Evolutionary conservation across 1,139 yeast genomes (phyloP).

Genomic region (Saccharomyces uvarum): DNA sequence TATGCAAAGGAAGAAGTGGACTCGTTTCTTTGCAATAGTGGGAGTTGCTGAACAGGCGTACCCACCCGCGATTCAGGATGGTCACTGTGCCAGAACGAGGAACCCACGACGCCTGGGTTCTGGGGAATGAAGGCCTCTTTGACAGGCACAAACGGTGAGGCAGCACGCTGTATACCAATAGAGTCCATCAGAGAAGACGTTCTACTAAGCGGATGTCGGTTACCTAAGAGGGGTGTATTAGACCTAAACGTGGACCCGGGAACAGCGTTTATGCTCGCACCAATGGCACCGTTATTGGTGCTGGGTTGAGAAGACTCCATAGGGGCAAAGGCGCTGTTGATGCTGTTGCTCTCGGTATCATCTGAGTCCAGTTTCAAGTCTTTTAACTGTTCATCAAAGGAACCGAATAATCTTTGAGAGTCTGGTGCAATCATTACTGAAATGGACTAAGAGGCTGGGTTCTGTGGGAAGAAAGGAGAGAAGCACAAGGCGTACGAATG

Average conservation of each 20-base stretch:
- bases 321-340: neutral
- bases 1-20: neutral
- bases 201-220: constrained; percentile 13
- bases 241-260: constrained; percentile 3
- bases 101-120: neutral
- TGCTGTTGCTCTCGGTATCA: neutral
- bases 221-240: constrained; percentile 1
- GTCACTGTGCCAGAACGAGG: neutral
- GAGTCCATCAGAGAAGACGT: constrained; percentile 24
- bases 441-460: neutral
- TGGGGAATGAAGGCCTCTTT: neutral
- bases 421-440: neutral
- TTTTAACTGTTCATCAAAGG: neutral
- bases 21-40: neutral
- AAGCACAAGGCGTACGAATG: neutral
- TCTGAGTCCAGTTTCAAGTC: neutral
- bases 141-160: constrained; percentile 1
- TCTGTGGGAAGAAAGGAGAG: neutral
- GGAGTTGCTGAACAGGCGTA: neutral
- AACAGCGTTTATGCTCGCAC: constrained; percentile 2
- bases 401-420: neutral
- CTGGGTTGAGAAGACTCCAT: neutral
- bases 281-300: neutral
- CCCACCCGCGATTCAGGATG: neutral
- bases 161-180: constrained; percentile 12